Base-by-base conservation (phyloP, 495 filamentous ascomycete species). In the Saxophila tyrrhenica region DNA sequence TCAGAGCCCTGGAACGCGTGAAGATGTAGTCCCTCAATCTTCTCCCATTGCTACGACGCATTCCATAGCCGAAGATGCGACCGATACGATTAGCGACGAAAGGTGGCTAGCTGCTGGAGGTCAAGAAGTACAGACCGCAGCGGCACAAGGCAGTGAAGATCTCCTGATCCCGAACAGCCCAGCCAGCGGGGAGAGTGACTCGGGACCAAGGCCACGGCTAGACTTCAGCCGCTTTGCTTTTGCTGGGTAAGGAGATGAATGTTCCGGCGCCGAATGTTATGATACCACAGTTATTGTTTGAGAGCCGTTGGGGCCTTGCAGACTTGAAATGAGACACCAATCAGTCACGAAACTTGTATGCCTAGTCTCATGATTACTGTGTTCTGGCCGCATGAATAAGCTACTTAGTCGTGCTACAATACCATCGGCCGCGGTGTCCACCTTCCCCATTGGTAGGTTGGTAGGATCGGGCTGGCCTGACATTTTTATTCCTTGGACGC, bases 131-230 rank as follows among this genome's bases (percentile, higher is more conserved):
- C 16, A 25, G 21, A 39, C 54, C 54, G 11, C 13, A 23, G 43
- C 48, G 61, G 11, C 70, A 17, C 55, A 76, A 47, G 86, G 87
- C 0, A 91, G 87, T 62, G 87, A 94, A 64, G 87, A 94, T 60
- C 66, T 82, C 43, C 75, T 94, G 17, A 66, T 85, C 2, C 83
- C 84, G 0, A 76, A 84, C 49, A 87, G 84, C 57, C 83, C 84
- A 0, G 76, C 83, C 48, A 86, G 82, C 55, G 83, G 55, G 8
- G 55, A 64, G 9, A 61, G 41, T 8, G 57, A 55, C 9, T 47
- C n/a, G 25, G 50, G 43, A 22, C 25, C 29, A 13, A 62, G 55
- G 25, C 54, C 62, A 24, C 43, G 49, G 49, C 38, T 69, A 9
- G 56, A 69, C 54, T 51, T 70, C 21, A 57, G 61, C 15, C 50